A percentile compares a stretch with the other conserved stretches of the same genome.
phyloP scores from a whole-genome alignment of 2,329 filamentous ascomycete species.

The Colletotrichum sp. region DNA sequence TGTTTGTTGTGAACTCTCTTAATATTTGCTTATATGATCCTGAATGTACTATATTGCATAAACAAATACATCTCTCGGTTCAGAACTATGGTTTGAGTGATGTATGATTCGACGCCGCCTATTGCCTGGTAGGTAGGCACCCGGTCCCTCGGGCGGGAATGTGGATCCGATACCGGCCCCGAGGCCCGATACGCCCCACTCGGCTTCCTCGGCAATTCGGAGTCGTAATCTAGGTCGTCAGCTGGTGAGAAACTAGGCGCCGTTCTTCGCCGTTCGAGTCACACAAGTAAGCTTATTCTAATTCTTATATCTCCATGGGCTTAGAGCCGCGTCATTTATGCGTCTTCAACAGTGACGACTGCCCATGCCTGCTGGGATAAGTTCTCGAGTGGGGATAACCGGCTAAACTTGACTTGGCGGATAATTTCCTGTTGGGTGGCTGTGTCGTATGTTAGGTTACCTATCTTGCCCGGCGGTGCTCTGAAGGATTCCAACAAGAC shows the following conservation, averaged over 20 bases:
- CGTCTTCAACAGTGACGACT: background rate
- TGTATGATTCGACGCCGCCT: too few species aligned
- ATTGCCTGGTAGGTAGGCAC: background rate
- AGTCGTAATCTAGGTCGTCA: background rate
- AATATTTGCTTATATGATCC: background rate
- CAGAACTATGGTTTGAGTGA: fast-evolving
- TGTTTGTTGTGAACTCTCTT: background rate
- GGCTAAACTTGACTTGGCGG: background rate
- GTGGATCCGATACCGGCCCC: background rate
- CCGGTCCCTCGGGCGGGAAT: background rate
- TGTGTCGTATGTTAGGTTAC: background rate
- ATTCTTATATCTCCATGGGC: background rate
- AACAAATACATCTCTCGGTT: too few species aligned
- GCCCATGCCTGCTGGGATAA: background rate
- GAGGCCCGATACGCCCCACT: background rate
- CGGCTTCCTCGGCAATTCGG: background rate
- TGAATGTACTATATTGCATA: background rate
- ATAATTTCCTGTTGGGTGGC: background rate
- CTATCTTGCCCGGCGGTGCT: background rate
- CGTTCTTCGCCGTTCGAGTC: background rate
- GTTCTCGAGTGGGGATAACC: background rate
- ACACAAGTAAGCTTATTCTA: background rate
- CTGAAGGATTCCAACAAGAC: background rate
- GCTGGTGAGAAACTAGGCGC: background rate
- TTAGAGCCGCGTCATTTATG: background rate